A percentile compares a stretch with the other conserved stretches of the same genome.
Evolutionary conservation across 352 stramenopile genomes (phyloP).

Genomic region (Globisporangium carolinianum): DNA sequence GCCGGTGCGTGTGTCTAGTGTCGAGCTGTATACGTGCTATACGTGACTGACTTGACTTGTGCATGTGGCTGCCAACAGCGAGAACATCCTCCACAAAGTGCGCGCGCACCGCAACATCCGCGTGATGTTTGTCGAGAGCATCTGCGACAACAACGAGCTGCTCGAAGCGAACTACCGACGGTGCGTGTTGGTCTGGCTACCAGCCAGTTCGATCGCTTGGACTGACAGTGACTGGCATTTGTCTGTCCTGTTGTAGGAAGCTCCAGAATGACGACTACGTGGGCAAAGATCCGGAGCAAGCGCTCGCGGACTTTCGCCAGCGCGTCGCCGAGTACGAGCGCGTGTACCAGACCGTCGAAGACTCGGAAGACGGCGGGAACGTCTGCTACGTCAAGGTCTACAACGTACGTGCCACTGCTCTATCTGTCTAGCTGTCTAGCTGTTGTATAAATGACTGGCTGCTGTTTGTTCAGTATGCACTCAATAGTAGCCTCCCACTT

Average conservation of each 20-base stretch:
- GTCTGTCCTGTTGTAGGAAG: slow-evolving; percentile 35
- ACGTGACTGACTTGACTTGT: not conserved
- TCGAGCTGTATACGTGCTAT: too few relatives aligned
- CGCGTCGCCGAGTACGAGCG: slow-evolving; percentile 91
- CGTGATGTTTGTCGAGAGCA: slow-evolving; percentile 93
- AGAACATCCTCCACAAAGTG: slow-evolving; percentile 59
- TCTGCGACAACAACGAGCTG: slow-evolving; percentile 91
- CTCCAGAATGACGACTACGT: slow-evolving; percentile 89
- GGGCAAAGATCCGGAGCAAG: slow-evolving; percentile 72
- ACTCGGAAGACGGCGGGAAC: slow-evolving; percentile 66
- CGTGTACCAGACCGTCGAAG: slow-evolving; percentile 89
- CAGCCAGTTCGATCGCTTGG: too few relatives aligned
- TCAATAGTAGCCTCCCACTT: too few relatives aligned
- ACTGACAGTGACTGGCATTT: not conserved
- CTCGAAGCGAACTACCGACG: slow-evolving; percentile 89
- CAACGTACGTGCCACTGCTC: slow-evolving; percentile 47
- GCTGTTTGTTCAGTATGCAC: too few relatives aligned
- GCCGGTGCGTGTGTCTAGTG: slow-evolving; percentile 15
- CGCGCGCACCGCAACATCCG: slow-evolving; percentile 59
- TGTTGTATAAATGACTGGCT: not conserved
- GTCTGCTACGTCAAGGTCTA: slow-evolving; percentile 92
- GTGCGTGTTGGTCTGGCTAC: slow-evolving; percentile 19
- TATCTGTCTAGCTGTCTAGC: not conserved
- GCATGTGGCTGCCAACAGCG: slow-evolving; percentile 16
- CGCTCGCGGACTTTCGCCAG: slow-evolving; percentile 83